phyloP scores from a whole-genome alignment of 2,329 filamentous ascomycete genomes.

The Tympanopsis confertula region DNA sequence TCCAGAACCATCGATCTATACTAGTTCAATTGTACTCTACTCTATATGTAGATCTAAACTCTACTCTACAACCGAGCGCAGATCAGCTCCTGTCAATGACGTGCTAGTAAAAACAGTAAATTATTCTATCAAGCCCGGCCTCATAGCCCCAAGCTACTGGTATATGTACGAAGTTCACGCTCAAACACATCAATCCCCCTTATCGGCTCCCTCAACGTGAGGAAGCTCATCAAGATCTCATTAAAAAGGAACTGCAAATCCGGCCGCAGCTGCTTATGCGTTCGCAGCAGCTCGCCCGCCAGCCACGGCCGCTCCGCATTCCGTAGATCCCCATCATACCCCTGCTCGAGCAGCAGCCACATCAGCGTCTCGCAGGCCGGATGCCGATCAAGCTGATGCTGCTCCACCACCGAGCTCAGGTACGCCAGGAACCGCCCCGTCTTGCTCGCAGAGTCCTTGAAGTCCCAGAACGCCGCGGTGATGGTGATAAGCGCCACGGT shows the following conservation, averaged over 20 bases:
- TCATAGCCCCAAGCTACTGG: no score
- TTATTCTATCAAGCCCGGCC: no score
- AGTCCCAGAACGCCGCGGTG: slow-evolving; percentile 20
- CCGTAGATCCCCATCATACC: slow-evolving; percentile 18
- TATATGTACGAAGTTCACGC: no score
- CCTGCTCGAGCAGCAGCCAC: slow-evolving; percentile 21
- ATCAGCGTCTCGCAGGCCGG: slow-evolving; percentile 23
- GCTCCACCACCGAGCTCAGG: slow-evolving; percentile 10
- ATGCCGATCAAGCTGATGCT: slow-evolving; percentile 18
- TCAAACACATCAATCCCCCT: slow-evolving; percentile 19
- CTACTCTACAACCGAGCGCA: no score
- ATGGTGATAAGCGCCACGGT: slow-evolving; percentile 24
- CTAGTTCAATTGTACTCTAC: no score
- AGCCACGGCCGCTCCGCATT: slow-evolving; percentile 21
- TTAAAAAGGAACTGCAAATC: slow-evolving; percentile 24
- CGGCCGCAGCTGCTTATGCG: slow-evolving; percentile 18
- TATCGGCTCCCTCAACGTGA: slow-evolving; percentile 18
- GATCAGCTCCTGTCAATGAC: no score
- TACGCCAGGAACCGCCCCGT: slow-evolving; percentile 18
- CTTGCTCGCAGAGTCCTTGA: slow-evolving; percentile 14
- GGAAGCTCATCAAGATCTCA: slow-evolving; percentile 21
- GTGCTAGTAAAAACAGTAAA: no score
- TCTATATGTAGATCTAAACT: no score
- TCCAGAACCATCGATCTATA: no score
- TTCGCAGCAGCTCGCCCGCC: slow-evolving; percentile 19